Conservation (phyloP, 306 rosid species). For the Astragalus glycyphyllos region DNA sequence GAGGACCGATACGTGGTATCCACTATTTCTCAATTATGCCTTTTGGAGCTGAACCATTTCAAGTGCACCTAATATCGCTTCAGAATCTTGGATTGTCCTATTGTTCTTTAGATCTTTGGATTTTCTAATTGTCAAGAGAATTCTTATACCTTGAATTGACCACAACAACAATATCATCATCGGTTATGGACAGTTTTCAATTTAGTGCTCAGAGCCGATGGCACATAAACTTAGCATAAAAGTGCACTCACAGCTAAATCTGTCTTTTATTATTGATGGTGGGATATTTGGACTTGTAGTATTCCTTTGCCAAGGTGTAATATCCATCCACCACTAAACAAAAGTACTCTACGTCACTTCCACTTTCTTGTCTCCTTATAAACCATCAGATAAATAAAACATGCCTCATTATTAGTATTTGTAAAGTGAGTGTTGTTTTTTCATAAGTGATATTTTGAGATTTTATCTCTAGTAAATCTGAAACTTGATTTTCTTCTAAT, state of each 20-base stretch:
- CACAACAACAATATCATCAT: background rate
- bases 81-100: constrained; percentile 44
- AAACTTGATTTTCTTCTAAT: too few species aligned
- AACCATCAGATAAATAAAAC: constrained; percentile 48
- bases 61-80: constrained; percentile 16
- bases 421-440: too few species aligned
- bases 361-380: constrained; percentile 40
- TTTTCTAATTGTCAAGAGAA: constrained; percentile 33
- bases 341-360: constrained; percentile 17
- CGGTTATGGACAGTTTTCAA: constrained; percentile 18
- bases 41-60: background rate
- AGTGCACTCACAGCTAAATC: constrained; percentile 46
- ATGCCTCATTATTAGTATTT: background rate
- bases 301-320: constrained; percentile 47
- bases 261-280: constrained; percentile 42
- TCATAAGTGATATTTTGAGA: too few species aligned
- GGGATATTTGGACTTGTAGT: constrained; percentile 41
- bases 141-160: constrained; percentile 39
- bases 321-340: constrained; percentile 47
- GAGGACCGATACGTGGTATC: constrained; percentile 39
- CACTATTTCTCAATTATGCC: constrained; percentile 29
- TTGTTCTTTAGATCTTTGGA: constrained; percentile 19
- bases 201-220: constrained; percentile 29
- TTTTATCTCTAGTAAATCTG: too few species aligned
- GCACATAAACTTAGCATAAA: constrained; percentile 45